Percentiles rank a stretch among this genome's conserved stretches.
These are phyloP conservation scores for Cornus controversa DNA, from an alignment of 148 eudicot species.

Conservation along the genomic window DNA sequence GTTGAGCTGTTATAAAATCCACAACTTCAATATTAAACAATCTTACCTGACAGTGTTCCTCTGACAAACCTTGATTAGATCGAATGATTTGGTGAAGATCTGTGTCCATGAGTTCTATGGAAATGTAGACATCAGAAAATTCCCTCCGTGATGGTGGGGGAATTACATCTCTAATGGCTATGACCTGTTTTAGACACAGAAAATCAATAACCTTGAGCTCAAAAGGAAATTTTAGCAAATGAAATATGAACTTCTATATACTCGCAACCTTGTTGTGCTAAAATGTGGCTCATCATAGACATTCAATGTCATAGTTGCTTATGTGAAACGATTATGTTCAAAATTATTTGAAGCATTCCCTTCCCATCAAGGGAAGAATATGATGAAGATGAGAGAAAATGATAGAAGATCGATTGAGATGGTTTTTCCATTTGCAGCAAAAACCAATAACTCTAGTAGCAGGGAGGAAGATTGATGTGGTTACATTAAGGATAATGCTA, in stretches of 20 bases:
- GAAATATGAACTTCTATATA: not conserved
- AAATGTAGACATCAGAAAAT: conserved; percentile 85
- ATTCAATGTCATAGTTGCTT: not conserved
- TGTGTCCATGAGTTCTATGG: conserved; percentile 88
- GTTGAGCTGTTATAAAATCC: not conserved
- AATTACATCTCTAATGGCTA: conserved; percentile 73
- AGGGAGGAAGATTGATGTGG: too few relatives aligned
- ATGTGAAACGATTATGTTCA: too few relatives aligned
- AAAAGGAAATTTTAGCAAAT: not conserved
- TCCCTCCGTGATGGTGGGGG: conserved; percentile 78
- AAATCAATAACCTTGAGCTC: not conserved
- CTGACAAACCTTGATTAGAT: conserved; percentile 80
- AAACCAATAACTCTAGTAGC: too few relatives aligned
- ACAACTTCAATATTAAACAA: not conserved
- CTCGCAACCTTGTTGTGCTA: not conserved
- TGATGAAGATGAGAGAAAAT: too few relatives aligned
- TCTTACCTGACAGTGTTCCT: conserved; percentile 91
- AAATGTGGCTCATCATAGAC: not conserved
- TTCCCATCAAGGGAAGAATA: not conserved
- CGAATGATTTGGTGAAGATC: conserved; percentile 96
- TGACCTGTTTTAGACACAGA: conserved; percentile 43
- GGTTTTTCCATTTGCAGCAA: too few relatives aligned
- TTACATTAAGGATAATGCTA: too few relatives aligned
- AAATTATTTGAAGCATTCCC: not conserved
- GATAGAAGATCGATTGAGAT: too few relatives aligned